Evolutionary conservation across 768 basidiomycete species (phyloP).

Genomic region (Thelephora aurantiotincta): DNA sequence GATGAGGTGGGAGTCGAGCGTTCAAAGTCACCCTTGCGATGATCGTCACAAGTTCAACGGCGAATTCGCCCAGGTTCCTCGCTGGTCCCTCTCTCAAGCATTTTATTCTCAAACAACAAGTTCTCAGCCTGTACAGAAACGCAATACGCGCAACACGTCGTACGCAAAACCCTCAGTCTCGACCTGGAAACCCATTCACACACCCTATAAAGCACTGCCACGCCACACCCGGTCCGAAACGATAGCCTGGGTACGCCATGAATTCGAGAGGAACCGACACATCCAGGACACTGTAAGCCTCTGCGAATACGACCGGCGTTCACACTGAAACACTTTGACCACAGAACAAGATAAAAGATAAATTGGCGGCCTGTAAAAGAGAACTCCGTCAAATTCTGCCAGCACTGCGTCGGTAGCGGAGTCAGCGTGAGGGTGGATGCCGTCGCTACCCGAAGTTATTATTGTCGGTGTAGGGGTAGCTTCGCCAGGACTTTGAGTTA

Average conservation of each 20-base stretch:
- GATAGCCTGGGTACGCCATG: conserved; percentile 54
- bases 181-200: conserved; percentile 2
- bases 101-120: conserved; percentile 55
- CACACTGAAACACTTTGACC: conserved; percentile 1
- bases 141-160: conserved; percentile 60
- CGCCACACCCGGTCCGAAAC: conserved; percentile 55
- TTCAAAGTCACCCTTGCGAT: not conserved
- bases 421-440: too few species aligned
- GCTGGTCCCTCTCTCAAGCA: conserved; percentile 37
- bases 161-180: conserved; percentile 16
- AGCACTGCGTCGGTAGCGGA: not conserved
- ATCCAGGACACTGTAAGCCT: conserved; percentile 40
- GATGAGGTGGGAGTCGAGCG: not conserved
- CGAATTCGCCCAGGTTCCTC: too few species aligned
- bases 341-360: conserved; percentile 49
- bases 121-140: conserved; percentile 46
- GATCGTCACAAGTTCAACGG: not conserved
- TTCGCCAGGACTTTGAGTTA: too few species aligned
- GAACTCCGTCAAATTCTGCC: conserved; percentile 52
- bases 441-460: too few species aligned
- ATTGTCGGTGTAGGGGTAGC: too few species aligned
- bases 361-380: conserved; percentile 36
- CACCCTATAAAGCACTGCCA: conserved; percentile 36
- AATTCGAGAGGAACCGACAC: conserved; percentile 51
- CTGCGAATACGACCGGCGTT: not conserved